Base-by-base conservation (phyloP, 345 rosid genomes). In the Cochlearia excelsa region DNA sequence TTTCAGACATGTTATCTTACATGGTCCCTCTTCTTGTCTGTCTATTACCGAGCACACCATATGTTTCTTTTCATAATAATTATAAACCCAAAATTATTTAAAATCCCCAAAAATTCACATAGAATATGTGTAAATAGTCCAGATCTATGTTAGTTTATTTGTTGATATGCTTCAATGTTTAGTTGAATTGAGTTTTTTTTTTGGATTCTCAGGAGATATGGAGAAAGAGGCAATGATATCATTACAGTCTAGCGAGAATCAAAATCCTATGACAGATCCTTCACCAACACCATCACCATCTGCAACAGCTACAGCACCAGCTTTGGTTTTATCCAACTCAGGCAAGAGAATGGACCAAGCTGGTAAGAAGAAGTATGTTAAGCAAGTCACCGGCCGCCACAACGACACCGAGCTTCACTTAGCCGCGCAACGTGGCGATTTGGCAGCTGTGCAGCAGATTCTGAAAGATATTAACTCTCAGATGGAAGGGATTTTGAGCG, bases 341-440 rank as follows among this genome's bases (percentile, higher is more conserved):
- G 96, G 96, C 55, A 90, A 87, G 66, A 73, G 78, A 35, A 92
- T 93, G n/a, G 99, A 93, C 59, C 97, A 89, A 66, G 97, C 92
- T 1, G 86, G 83, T 3, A 93, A 77, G 70, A 87, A 87, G 70
- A 93, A 85, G 86, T 85, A 87, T 65, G 92, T 91, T n/a, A 91
- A 91, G 75, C 98, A 91, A 71, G 96, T 91, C 40, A 92, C 92
- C 0, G 95, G 88, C 50, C 95, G 90, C 26, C 88, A 87, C 65
- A 87, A 93, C 34, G 94, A 87, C 60, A 87, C 96, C 0, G 97
- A 90, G 77, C 86, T 93, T 37, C 97, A 89, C 57, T 70, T 87
- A 57, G 89, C 88, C 0, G 99, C 95, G 27, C 94, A 93, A 76
- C 89, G 84, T 0, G 95, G 95, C 26, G 95, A 93, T 73, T 67